Conservation (phyloP, 805 yeast genomes). For the Candida silvicultrix region DNA sequence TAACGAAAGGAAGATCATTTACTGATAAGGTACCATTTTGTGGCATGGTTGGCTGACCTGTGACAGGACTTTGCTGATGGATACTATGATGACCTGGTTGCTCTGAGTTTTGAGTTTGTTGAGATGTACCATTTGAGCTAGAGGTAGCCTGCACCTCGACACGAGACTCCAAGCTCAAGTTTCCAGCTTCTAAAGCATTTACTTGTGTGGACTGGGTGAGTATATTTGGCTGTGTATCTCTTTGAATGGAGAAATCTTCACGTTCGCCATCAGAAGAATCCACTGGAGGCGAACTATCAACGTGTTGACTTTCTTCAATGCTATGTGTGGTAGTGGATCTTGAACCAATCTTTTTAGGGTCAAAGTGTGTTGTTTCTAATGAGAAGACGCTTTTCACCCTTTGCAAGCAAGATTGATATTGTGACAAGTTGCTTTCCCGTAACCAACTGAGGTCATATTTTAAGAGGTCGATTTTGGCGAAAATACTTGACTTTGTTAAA, state of each 20-base stretch:
- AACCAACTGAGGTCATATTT: not conserved
- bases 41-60: not conserved
- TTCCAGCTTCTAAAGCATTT: not conserved
- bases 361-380: not conserved
- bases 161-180: not conserved
- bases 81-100: too few relatives aligned
- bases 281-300: not conserved
- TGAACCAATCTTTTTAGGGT: not conserved
- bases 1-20: too few relatives aligned
- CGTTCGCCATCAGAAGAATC: not conserved
- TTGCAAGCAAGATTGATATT: not conserved
- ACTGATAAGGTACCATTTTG: not conserved
- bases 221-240: not conserved
- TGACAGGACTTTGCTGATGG: too few relatives aligned
- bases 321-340: not conserved
- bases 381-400: not conserved
- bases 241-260: not conserved
- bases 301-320: not conserved
- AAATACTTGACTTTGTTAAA: not conserved
- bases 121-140: not conserved
- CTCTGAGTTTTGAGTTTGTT: not conserved
- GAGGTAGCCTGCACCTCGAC: not conserved
- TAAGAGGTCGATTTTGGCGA: not conserved
- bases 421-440: not conserved
- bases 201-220: not conserved